Percentiles rank a stretch among this genome's conserved stretches.
Conservation (phyloP, 1,139 yeast species). For the Geotrichum siamense region DNA sequence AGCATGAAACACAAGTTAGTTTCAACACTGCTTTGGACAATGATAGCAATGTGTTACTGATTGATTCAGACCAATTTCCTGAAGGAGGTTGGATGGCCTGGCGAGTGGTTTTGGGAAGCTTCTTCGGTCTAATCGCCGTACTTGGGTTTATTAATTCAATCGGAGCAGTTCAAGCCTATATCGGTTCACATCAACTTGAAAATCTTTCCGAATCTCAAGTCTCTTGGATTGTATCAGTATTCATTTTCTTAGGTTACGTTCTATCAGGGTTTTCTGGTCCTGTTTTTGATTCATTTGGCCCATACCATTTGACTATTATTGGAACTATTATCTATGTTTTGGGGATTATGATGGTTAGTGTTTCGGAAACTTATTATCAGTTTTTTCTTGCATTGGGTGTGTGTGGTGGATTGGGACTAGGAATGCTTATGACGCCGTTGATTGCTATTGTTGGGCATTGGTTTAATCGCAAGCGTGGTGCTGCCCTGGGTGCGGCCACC, state of each 20-base stretch:
- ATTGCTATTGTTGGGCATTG: conserved; percentile 58
- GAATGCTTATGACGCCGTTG: conserved; percentile 52
- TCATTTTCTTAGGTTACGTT: conserved; percentile 48
- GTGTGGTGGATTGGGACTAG: conserved; percentile 50
- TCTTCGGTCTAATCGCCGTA: conserved; percentile 53
- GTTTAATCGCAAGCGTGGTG: conserved; percentile 51
- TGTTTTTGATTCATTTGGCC: conserved; percentile 56
- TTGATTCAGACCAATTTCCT: conserved; percentile 29
- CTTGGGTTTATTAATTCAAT: conserved; percentile 62
- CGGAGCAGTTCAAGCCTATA: conserved; percentile 65
- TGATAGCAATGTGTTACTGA: not conserved
- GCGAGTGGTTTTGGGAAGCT: conserved; percentile 53
- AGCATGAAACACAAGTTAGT: too few relatives aligned
- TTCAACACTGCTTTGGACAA: too few relatives aligned
- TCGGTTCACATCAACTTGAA: conserved; percentile 48
- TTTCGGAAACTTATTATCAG: conserved; percentile 47
- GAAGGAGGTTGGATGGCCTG: conserved; percentile 56
- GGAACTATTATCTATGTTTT: conserved; percentile 43
- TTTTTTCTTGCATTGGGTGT: conserved; percentile 53
- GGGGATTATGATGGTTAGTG: conserved; percentile 53
- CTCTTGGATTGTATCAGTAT: conserved; percentile 63
- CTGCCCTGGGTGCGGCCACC: conserved; percentile 55
- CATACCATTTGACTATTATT: conserved; percentile 41
- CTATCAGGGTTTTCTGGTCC: conserved; percentile 56
- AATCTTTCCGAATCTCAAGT: conserved; percentile 43